These are phyloP conservation scores for Colletotrichum sp. DNA, from an alignment of 2,329 filamentous ascomycete genomes.

Conservation along the genomic window DNA sequence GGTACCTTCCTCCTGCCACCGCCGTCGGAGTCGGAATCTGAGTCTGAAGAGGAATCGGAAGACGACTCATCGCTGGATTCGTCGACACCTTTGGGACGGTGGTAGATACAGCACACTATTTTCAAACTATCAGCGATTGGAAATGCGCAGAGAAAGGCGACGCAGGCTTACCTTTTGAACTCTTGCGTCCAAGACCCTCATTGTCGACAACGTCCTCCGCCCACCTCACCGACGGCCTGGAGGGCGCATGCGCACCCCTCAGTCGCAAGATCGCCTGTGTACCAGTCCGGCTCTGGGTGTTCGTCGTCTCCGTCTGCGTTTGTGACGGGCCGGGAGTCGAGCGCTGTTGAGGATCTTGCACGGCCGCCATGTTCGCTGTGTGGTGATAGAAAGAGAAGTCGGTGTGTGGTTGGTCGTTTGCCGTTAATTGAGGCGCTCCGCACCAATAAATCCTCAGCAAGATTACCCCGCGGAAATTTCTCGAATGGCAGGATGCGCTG, in stretches of 20 bases:
- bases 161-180: slow-evolving; percentile 78
- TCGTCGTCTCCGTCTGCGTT: slow-evolving; percentile 35
- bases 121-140: not conserved
- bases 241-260: slow-evolving; percentile 50
- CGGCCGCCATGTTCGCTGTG: slow-evolving; percentile 18
- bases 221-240: slow-evolving; percentile 79
- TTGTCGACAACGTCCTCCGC: slow-evolving; percentile 94
- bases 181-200: slow-evolving; percentile 92
- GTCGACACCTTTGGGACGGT: slow-evolving; percentile 79
- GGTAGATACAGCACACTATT: slow-evolving; percentile 98
- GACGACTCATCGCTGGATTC: slow-evolving; percentile 79
- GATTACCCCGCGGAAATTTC: not conserved
- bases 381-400: not conserved
- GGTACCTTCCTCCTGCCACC: slow-evolving; percentile 24
- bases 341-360: slow-evolving; percentile 31
- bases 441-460: not conserved
- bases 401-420: slow-evolving; percentile 4
- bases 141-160: not conserved
- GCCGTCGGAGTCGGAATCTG: slow-evolving; percentile 53
- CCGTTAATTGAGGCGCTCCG: not conserved
- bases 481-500: not conserved
- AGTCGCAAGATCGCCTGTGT: slow-evolving; percentile 53
- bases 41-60: slow-evolving; percentile 59
- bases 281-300: slow-evolving; percentile 29
- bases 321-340: slow-evolving; percentile 35